phyloP scores from a whole-genome alignment of 1,284 basidiomycete species.

The Jaminaea rosea region DNA sequence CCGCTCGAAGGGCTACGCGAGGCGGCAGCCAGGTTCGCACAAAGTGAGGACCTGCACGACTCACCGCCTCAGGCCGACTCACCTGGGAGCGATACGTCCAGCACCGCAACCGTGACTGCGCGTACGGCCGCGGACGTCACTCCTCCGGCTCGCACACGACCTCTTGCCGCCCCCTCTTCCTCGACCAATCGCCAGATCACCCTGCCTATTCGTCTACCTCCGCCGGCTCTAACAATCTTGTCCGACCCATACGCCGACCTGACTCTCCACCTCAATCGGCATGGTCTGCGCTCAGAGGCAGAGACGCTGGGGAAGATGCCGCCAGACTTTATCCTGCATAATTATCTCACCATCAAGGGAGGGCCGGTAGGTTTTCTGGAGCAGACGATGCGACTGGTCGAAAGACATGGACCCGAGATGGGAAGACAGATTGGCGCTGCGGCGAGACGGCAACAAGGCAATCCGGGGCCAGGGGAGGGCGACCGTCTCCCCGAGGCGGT shows the following conservation, averaged over 20 bases:
- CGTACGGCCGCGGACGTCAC: too few species aligned
- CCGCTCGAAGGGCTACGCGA: too few species aligned
- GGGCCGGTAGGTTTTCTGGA: constrained; percentile 6
- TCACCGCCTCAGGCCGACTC: too few species aligned
- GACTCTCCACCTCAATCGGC: constrained; percentile 1
- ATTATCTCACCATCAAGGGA: constrained; percentile 2
- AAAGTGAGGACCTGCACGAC: too few species aligned
- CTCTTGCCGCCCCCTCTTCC: background rate
- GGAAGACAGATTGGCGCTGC: background rate
- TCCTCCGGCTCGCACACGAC: too few species aligned
- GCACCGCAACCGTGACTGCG: too few species aligned
- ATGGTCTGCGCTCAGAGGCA: constrained; percentile 5
- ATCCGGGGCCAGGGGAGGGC: background rate
- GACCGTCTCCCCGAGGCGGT: background rate
- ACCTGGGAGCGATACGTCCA: too few species aligned
- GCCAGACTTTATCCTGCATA: constrained; percentile 2
- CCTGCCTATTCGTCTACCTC: constrained; percentile 7
- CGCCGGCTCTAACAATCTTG: constrained; percentile 1
- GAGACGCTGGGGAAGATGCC: constrained; percentile 4
- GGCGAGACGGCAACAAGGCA: background rate
- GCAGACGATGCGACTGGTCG: constrained; percentile 2
- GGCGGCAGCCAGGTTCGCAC: too few species aligned
- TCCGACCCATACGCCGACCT: constrained; percentile 10
- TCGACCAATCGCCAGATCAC: background rate
- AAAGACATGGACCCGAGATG: background rate